Evolutionary conservation across 106 monocot genomes (phyloP).

Genomic region (Xerophyta viscosa): DNA sequence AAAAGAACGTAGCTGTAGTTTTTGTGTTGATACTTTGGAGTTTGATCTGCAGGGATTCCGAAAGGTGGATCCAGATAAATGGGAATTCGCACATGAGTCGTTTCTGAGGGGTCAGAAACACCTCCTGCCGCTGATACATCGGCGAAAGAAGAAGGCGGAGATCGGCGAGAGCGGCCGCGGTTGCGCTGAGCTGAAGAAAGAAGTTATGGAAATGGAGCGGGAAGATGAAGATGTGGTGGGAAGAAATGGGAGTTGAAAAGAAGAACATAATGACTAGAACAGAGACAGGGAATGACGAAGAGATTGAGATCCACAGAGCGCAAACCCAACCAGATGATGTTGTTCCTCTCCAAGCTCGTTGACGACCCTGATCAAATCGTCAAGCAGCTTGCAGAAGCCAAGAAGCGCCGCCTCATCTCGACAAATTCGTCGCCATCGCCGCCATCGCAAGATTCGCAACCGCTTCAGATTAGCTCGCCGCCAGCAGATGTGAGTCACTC

Average conservation of each 20-base stretch:
- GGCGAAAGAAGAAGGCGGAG: conserved; percentile 20
- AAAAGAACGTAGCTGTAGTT: too few relatives aligned
- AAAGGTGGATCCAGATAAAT: conserved; percentile 66
- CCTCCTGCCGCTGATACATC: conserved; percentile 40
- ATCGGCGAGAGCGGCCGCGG: not conserved
- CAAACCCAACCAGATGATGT: conserved; percentile 58
- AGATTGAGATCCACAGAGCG: conserved; percentile 50
- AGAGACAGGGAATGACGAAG: conserved; percentile 31
- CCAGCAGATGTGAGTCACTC: too few relatives aligned
- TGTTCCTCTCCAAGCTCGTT: conserved; percentile 40
- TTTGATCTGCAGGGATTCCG: conserved; percentile 71
- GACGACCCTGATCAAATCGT: conserved; percentile 40
- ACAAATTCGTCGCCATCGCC: too few relatives aligned
- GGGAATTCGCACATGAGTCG: conserved; percentile 72
- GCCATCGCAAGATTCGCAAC: too few relatives aligned
- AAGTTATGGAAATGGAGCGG: conserved; percentile 6
- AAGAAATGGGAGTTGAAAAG: conserved; percentile 36
- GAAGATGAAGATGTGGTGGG: conserved; percentile 27
- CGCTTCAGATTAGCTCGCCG: too few relatives aligned
- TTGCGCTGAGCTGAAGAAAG: not conserved
- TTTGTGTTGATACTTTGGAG: too few relatives aligned
- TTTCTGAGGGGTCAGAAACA: conserved; percentile 62
- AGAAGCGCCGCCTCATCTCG: too few relatives aligned
- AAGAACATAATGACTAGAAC: conserved; percentile 46
- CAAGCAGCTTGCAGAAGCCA: too few relatives aligned